Conservation (phyloP, 352 stramenopile species). For the Achlya hypogyna region DNA sequence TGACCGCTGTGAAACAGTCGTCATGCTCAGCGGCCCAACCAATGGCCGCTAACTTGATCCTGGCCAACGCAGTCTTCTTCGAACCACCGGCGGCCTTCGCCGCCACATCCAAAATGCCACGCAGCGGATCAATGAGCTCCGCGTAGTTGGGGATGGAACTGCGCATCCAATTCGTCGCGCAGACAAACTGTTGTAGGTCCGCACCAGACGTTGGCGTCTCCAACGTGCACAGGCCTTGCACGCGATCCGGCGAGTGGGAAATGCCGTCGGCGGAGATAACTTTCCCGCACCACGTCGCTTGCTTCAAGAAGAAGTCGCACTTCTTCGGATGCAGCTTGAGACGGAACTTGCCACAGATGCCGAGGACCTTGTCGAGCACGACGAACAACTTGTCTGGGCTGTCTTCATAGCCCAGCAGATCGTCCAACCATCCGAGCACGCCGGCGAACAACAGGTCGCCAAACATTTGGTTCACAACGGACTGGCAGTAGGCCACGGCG, state of each 20-base stretch:
- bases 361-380: conserved; percentile 3
- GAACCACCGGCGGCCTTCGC: neutral
- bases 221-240: conserved; percentile 22
- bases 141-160: conserved; percentile 25
- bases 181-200: conserved; percentile 30
- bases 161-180: conserved; percentile 28
- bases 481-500: conserved; percentile 25
- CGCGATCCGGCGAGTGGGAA: conserved; percentile 17
- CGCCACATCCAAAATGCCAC: conserved; percentile 18
- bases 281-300: conserved; percentile 21
- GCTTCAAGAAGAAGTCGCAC: conserved; percentile 21
- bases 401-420: conserved; percentile 21
- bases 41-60: conserved; percentile 6
- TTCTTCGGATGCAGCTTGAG: conserved; percentile 22
- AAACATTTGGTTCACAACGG: conserved; percentile 23
- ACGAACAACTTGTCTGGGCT: too few species aligned
- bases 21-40: conserved; percentile 16
- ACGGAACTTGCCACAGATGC: conserved; percentile 5
- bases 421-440: conserved; percentile 27
- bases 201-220: conserved; percentile 15
- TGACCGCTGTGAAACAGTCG: conserved; percentile 17
- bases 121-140: conserved; percentile 19
- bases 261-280: conserved; percentile 15
- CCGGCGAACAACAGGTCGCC: conserved; percentile 14
- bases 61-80: conserved; percentile 23